Conservation (phyloP, 2,329 filamentous ascomycete genomes). For the Alternaria consortialis region DNA sequence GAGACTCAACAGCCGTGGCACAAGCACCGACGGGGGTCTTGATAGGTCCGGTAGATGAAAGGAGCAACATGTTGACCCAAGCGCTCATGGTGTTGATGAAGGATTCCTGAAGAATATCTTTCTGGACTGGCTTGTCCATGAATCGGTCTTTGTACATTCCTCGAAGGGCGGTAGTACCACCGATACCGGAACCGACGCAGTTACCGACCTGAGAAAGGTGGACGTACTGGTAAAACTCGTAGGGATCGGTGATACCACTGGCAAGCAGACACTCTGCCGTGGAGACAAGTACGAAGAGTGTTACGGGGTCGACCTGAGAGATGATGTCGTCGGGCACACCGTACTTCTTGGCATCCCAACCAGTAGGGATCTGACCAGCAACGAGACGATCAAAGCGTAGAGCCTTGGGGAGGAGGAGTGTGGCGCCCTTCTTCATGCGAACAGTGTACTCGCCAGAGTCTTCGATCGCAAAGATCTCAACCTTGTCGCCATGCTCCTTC, state of each 20-base stretch:
- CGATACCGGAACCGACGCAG: conserved; percentile 98
- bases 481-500: conserved; percentile 96
- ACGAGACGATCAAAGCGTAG: conserved; percentile 97
- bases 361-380: conserved; percentile 94
- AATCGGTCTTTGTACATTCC: conserved; percentile 99
- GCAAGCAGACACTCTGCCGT: conserved; percentile 91
- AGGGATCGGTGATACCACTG: conserved; percentile 96
- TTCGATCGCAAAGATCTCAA: conserved; percentile 93
- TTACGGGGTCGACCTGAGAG: conserved; percentile 95
- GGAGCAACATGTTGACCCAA: conserved; percentile 98
- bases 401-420: conserved; percentile 94
- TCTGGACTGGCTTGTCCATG: conserved; percentile 96
- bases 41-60: conserved; percentile 97
- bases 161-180: conserved; percentile 88
- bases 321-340: conserved; percentile 98
- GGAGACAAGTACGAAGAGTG: conserved; percentile 91
- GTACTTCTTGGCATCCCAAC: conserved; percentile 96
- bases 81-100: conserved; percentile 99
- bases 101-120: conserved; percentile 98
- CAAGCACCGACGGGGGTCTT: conserved; percentile 98
- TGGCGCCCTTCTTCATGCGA: conserved; percentile 93
- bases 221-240: conserved; percentile 99
- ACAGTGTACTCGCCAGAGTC: conserved; percentile 95
- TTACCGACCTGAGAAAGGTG: conserved; percentile 98
- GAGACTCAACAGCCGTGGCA: conserved; percentile 94